A percentile compares a stretch with the other conserved stretches of the same genome.
These are phyloP conservation scores for Amphichorda felina DNA, from an alignment of 2,329 filamentous ascomycete genomes.

Conservation along the genomic window DNA sequence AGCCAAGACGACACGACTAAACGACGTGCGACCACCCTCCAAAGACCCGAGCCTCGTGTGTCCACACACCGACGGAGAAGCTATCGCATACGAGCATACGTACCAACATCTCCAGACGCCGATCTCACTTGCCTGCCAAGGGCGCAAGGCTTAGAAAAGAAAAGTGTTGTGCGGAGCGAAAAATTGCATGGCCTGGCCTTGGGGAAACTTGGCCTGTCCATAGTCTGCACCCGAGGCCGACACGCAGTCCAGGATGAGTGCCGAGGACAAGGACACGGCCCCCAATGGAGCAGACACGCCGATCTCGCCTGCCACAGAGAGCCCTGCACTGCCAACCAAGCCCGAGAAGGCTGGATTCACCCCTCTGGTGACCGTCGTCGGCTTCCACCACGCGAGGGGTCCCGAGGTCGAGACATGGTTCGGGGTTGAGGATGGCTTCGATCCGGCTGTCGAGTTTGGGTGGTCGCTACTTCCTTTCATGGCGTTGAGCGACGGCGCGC, in stretches of 20 bases:
- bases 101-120: too few species aligned
- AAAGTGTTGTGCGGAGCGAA: too few species aligned
- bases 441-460: slow-evolving; percentile 74
- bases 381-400: slow-evolving; percentile 75
- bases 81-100: too few species aligned
- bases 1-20: too few species aligned
- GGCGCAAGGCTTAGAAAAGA: too few species aligned
- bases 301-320: slow-evolving; percentile 2
- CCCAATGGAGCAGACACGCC: slow-evolving; percentile 7
- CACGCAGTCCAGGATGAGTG: slow-evolving; percentile 18
- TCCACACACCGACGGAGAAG: too few species aligned
- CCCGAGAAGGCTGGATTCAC: slow-evolving; percentile 31
- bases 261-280: slow-evolving; percentile 12
- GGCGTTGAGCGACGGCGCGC: slow-evolving; percentile 90
- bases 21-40: too few species aligned
- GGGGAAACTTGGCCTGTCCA: too few species aligned
- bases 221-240: too few species aligned
- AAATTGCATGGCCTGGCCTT: too few species aligned
- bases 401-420: slow-evolving; percentile 94
- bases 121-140: too few species aligned
- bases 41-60: too few species aligned
- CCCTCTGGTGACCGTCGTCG: slow-evolving; percentile 68
- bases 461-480: slow-evolving; percentile 93
- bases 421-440: slow-evolving; percentile 58
- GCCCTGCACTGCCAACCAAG: slow-evolving; percentile 11